Evolutionary conservation across 768 basidiomycete species (phyloP).

Genomic region (Tylopilus balloui): DNA sequence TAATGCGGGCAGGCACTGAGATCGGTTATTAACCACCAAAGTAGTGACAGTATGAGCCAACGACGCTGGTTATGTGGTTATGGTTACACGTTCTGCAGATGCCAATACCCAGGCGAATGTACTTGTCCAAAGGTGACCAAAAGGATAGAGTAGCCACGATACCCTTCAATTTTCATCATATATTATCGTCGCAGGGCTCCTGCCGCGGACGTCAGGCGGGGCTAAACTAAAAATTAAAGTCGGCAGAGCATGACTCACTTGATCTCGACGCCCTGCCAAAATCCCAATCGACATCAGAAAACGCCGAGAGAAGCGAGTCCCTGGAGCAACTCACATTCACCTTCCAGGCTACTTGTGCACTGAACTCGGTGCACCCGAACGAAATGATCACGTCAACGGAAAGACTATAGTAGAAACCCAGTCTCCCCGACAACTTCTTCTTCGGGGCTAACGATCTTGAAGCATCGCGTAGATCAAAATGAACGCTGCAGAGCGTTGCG

Average conservation of each 20-base stretch:
- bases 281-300: background rate
- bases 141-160: background rate
- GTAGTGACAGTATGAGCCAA: no score
- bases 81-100: no score
- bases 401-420: slow-evolving; percentile 6
- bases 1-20: no score
- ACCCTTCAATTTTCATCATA: slow-evolving; percentile 2
- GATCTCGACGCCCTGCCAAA: slow-evolving; percentile 6
- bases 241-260: slow-evolving; percentile 5
- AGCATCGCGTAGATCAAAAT: slow-evolving; percentile 6
- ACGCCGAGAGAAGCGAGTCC: no score
- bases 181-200: slow-evolving; percentile 5
- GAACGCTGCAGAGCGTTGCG: slow-evolving; percentile 10
- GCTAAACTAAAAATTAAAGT: no score
- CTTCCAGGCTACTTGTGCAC: slow-evolving; percentile 11
- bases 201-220: background rate
- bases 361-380: slow-evolving; percentile 27
- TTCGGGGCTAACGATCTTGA: background rate
- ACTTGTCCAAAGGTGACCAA: background rate
- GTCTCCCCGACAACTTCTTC: background rate
- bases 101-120: no score
- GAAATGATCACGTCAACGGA: slow-evolving; percentile 8
- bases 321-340: slow-evolving; percentile 2
- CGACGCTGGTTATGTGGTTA: no score
- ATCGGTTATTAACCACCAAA: no score